Percentiles rank a stretch among this genome's conserved stretches.
Conservation (phyloP, 768 basidiomycete genomes). For the Postia placenta region DNA sequence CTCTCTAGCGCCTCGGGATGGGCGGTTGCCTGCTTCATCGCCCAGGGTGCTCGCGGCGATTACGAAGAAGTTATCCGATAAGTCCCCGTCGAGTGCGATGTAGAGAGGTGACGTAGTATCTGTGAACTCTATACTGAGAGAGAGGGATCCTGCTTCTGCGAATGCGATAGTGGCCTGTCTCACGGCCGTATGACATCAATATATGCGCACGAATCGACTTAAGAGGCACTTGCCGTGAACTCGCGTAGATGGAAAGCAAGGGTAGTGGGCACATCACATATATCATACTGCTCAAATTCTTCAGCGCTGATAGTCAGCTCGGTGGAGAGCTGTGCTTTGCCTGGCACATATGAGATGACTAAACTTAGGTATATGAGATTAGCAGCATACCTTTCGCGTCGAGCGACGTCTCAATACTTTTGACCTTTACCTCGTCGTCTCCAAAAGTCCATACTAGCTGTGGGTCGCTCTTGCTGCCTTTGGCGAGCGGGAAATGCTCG, state of each 20-base stretch:
- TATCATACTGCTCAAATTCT: constrained; percentile 76
- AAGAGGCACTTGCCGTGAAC: constrained; percentile 53
- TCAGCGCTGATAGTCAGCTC: constrained; percentile 72
- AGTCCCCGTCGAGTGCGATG: constrained; percentile 69
- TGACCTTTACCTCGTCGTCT: constrained; percentile 60
- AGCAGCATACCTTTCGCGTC: constrained; percentile 51
- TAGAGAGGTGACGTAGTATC: constrained; percentile 70
- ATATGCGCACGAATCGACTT: background rate
- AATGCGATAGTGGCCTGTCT: constrained; percentile 71
- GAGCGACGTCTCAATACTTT: constrained; percentile 59
- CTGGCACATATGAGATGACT: constrained; percentile 26
- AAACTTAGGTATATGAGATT: background rate
- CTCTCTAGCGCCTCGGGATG: background rate
- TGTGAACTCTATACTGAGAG: constrained; percentile 71
- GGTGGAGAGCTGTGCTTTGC: constrained; percentile 59
- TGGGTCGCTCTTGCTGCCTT: constrained; percentile 62
- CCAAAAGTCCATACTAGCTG: constrained; percentile 80
- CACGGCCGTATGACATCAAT: background rate
- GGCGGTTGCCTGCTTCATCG: background rate
- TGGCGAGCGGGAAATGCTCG: constrained; percentile 70
- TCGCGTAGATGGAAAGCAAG: constrained; percentile 80
- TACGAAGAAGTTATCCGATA: constrained; percentile 61
- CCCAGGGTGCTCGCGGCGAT: constrained; percentile 56
- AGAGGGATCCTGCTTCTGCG: constrained; percentile 61
- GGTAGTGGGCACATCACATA: constrained; percentile 54